Percentiles rank a stretch among this genome's conserved stretches.
phyloP scores from a whole-genome alignment of 163 green algal species.

The Scenedesmus sp. region DNA sequence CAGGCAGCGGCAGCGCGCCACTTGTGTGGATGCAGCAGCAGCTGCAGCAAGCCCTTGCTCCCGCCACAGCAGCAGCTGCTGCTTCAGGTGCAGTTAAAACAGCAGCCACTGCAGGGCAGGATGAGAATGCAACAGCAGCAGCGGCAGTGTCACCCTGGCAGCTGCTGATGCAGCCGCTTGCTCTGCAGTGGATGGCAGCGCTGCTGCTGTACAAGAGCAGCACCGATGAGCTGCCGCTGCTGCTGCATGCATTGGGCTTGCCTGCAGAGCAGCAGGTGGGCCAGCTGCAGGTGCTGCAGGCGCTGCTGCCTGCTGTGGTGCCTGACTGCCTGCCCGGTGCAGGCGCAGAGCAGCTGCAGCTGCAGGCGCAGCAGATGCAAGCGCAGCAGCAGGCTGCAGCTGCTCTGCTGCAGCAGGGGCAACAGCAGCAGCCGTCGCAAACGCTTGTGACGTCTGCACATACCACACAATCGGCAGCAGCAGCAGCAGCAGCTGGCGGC shows the following conservation, averaged over 20 bases:
- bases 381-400: neutral
- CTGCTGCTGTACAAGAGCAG: neutral
- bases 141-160: neutral
- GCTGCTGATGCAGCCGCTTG: slow-evolving; percentile 10
- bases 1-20: neutral
- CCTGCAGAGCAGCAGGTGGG: slow-evolving; percentile 8
- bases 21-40: slow-evolving; percentile 36
- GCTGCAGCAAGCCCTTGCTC: neutral
- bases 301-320: slow-evolving; percentile 28
- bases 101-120: neutral
- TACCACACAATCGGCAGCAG: neutral
- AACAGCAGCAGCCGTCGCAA: slow-evolving; percentile 8
- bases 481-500: neutral
- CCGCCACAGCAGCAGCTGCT: neutral
- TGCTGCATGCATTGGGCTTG: slow-evolving; percentile 29
- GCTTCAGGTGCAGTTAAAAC: neutral
- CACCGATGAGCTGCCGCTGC: slow-evolving; percentile 31
- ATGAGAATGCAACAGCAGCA: neutral
- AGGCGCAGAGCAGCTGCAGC: neutral
- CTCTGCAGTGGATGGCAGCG: neutral
- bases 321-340: slow-evolving; percentile 18
- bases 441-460: neutral
- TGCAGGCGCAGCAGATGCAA: neutral
- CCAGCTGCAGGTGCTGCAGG: neutral
- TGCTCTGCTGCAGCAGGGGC: neutral